A percentile compares a stretch with the other conserved stretches of the same genome.
phyloP scores from a whole-genome alignment of 2,329 filamentous ascomycete genomes.

The Fusarium sp. region DNA sequence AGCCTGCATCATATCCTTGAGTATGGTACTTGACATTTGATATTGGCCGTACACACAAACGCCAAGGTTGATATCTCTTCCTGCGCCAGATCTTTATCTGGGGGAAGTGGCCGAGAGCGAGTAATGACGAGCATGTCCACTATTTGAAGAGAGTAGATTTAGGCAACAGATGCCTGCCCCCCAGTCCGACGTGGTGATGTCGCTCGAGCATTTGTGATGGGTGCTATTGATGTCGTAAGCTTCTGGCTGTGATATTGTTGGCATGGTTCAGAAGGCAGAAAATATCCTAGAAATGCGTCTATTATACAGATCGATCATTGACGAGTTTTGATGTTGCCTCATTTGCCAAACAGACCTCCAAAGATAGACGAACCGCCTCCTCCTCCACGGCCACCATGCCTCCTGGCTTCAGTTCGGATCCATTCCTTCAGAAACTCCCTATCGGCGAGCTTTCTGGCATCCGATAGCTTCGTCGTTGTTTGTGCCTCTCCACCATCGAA shows the following conservation, averaged over 20 bases:
- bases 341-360: conserved; percentile 54
- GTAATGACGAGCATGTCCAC: not conserved
- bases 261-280: not conserved
- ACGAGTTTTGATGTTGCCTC: conserved; percentile 32
- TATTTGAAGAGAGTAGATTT: not conserved
- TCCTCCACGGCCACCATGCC: conserved; percentile 55
- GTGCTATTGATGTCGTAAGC: not conserved
- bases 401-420: conserved; percentile 60
- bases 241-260: not conserved
- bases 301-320: not conserved
- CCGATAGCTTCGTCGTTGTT: conserved; percentile 57
- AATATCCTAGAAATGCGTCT: not conserved
- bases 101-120: not conserved
- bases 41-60: not conserved
- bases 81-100: too few relatives aligned
- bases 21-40: not conserved
- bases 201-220: not conserved
- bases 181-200: not conserved
- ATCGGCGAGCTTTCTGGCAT: conserved; percentile 60
- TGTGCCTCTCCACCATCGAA: conserved; percentile 66
- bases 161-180: not conserved
- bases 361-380: conserved; percentile 47
- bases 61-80: not conserved
- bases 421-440: conserved; percentile 61
- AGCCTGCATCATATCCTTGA: not conserved